Evolutionary conservation across 495 filamentous ascomycete genomes (phyloP).

Genomic region (Acidiella bohemica): DNA sequence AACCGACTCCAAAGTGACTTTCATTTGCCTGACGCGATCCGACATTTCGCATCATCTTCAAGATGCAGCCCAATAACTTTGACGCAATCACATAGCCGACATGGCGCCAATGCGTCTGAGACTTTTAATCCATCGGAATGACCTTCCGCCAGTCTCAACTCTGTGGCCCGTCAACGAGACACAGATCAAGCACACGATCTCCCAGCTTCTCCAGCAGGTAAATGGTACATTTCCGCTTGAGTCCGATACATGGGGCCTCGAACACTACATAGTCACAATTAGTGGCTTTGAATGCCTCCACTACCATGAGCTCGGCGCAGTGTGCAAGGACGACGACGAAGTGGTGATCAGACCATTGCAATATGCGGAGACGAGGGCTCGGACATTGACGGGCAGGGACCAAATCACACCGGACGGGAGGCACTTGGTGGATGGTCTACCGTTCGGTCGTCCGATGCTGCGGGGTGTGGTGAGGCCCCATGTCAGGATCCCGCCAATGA

Average conservation of each 20-base stretch:
- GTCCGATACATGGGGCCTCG: constrained; percentile 69
- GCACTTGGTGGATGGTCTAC: constrained; percentile 77
- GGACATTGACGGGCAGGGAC: constrained; percentile 63
- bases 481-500: constrained; percentile 19
- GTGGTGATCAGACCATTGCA: constrained; percentile 77
- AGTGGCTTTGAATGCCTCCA: constrained; percentile 79
- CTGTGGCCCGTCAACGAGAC: constrained; percentile 50
- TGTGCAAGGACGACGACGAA: constrained; percentile 74
- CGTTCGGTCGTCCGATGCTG: constrained; percentile 67
- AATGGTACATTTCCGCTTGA: constrained; percentile 78
- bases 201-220: constrained; percentile 70
- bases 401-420: constrained; percentile 72
- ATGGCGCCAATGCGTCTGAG: constrained; percentile 84
- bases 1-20: too few relatives aligned
- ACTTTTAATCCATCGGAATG: constrained; percentile 66
- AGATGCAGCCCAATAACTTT: neutral
- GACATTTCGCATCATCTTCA: too few relatives aligned
- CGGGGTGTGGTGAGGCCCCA: constrained; percentile 48
- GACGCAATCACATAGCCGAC: too few relatives aligned
- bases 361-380: constrained; percentile 56
- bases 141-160: constrained; percentile 58
- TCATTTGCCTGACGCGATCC: too few relatives aligned
- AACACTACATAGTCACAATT: constrained; percentile 85
- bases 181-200: constrained; percentile 42
- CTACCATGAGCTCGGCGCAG: constrained; percentile 55